These are phyloP conservation scores for Fraxinus angustifolia DNA, from an alignment of 305 asterid species.

Conservation along the genomic window DNA sequence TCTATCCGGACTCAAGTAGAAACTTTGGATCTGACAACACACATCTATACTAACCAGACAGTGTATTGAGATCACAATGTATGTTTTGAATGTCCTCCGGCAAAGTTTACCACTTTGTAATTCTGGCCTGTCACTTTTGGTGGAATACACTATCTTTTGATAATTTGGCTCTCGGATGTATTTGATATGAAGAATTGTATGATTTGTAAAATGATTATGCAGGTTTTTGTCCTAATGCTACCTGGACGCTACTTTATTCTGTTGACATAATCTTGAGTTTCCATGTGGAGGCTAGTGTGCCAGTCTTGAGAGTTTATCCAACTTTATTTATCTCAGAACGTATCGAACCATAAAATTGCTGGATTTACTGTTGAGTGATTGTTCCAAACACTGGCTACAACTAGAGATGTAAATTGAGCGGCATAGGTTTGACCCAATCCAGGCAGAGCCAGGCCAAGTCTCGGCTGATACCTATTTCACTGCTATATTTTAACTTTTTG, in stretches of 20 bases:
- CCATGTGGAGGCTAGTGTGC: neutral
- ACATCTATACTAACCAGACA: slow-evolving; percentile 21
- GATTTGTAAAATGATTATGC: slow-evolving; percentile 6
- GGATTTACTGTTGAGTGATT: neutral
- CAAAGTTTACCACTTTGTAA: slow-evolving; percentile 21
- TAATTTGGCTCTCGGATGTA: slow-evolving; percentile 9
- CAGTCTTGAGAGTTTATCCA: neutral
- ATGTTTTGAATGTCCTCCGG: slow-evolving; percentile 19
- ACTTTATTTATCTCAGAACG: neutral
- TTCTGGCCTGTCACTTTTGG: slow-evolving; percentile 16
- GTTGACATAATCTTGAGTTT: neutral
- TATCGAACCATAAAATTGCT: neutral
- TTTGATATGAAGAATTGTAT: slow-evolving; percentile 4
- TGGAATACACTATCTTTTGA: slow-evolving; percentile 13
- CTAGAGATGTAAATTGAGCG: neutral
- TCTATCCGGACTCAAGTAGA: slow-evolving; percentile 20
- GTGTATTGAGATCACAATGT: slow-evolving; percentile 22
- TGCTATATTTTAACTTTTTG: neutral
- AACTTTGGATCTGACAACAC: slow-evolving; percentile 12
- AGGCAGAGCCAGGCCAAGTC: neutral
- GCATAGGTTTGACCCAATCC: neutral
- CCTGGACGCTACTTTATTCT: neutral
- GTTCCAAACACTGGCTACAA: neutral
- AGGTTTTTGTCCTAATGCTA: neutral
- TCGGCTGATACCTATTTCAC: neutral